Conservation (phyloP, 257 asterid genomes). For the Plantago elongata region DNA sequence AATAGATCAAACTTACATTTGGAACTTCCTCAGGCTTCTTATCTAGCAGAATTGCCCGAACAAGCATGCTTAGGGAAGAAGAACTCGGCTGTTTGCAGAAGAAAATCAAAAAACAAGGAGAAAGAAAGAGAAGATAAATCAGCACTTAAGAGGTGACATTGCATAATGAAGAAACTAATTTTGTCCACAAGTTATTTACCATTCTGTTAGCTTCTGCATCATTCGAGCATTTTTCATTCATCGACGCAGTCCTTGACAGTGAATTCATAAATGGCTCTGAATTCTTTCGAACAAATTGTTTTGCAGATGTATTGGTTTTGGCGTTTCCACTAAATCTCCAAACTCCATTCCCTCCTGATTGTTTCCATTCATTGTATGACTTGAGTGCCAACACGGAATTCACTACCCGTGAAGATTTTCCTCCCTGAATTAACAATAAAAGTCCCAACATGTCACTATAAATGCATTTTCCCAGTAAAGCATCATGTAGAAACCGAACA, state of each 20-base stretch:
- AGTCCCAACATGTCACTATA: constrained; percentile 2
- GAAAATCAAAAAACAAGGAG: constrained; percentile 12
- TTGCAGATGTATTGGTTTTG: constrained; percentile 51
- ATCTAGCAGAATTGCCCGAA: constrained; percentile 65
- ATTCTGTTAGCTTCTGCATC: constrained; percentile 43
- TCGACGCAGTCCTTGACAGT: constrained; percentile 49
- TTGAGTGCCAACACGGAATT: constrained; percentile 89
- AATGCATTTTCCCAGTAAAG: neutral
- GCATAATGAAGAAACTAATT: constrained; percentile 2
- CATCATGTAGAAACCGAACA: neutral
- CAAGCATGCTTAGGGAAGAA: constrained; percentile 74
- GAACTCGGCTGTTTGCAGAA: constrained; percentile 54
- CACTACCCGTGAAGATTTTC: constrained; percentile 86
- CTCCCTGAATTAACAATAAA: constrained; percentile 56
- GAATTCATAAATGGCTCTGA: constrained; percentile 78
- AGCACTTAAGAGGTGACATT: constrained; percentile 14
- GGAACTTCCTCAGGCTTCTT: constrained; percentile 96
- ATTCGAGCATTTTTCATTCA: constrained; percentile 42
- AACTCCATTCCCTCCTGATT: constrained; percentile 65
- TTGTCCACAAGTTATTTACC: constrained; percentile 37
- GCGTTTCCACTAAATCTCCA: constrained; percentile 92
- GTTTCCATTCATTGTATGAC: constrained; percentile 80
- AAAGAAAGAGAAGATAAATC: constrained; percentile 6
- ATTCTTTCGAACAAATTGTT: constrained; percentile 78
- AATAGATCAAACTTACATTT: constrained; percentile 43